Evolutionary conservation across 2,329 filamentous ascomycete species (phyloP).

Genomic region (Stemphylium vesicarium): DNA sequence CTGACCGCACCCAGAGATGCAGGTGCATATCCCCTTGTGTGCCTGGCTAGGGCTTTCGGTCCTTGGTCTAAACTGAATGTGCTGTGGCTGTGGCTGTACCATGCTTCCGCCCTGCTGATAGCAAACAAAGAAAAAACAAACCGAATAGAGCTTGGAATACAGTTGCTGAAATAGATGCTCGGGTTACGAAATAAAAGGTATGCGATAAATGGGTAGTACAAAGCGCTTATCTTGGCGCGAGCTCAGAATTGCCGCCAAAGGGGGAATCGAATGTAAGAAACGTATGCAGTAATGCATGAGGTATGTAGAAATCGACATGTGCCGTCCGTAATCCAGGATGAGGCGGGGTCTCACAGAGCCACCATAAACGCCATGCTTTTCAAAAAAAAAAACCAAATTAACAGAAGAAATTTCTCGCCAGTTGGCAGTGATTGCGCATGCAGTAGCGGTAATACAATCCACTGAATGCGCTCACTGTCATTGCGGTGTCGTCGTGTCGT

Average conservation of each 20-base stretch:
- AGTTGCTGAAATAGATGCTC: constrained; percentile 17
- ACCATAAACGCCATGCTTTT: constrained; percentile 33
- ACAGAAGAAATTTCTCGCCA: constrained; percentile 11
- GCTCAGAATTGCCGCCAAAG: constrained; percentile 20
- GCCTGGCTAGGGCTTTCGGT: constrained; percentile 9
- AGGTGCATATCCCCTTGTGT: constrained; percentile 8
- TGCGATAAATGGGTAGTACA: constrained; percentile 27
- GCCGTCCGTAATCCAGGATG: constrained; percentile 5
- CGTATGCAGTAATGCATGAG: constrained; percentile 10
- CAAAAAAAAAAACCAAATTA: constrained; percentile 12
- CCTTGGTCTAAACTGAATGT: constrained; percentile 9
- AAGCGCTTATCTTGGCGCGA: constrained; percentile 27
- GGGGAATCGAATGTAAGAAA: constrained; percentile 9
- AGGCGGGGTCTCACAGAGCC: constrained; percentile 2
- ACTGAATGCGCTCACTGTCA: constrained; percentile 20
- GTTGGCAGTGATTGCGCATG: constrained; percentile 1
- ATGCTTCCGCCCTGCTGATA: constrained; percentile 15
- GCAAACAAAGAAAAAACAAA: constrained; percentile 20
- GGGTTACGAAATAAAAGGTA: constrained; percentile 16
- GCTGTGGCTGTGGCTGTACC: constrained; percentile 7
- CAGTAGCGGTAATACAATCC: constrained; percentile 6
- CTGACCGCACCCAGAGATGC: constrained; percentile 6
- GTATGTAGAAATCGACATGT: constrained; percentile 10
- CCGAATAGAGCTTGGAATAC: constrained; percentile 14
- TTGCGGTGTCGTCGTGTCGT: constrained; percentile 33